Percentiles rank a stretch among this genome's conserved stretches.
phyloP scores from a whole-genome alignment of 164 flowering plant genomes.

The Vitis cinerea region DNA sequence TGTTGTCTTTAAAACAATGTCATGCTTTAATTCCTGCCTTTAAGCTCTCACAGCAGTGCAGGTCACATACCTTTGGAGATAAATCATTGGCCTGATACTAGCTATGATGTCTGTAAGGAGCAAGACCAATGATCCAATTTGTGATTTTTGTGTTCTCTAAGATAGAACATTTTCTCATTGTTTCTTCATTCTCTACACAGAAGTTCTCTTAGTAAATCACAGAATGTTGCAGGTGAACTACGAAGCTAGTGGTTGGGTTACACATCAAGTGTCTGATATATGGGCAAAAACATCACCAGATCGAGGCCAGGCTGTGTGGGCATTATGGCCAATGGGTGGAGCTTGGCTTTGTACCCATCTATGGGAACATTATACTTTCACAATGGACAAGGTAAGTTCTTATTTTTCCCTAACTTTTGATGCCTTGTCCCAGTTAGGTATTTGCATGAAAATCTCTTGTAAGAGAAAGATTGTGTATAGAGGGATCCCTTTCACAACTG shows the following conservation, averaged over 20 bases:
- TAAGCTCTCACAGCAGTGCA: not conserved
- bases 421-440: not conserved
- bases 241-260: slow-evolving; percentile 90
- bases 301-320: slow-evolving; percentile 77
- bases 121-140: not conserved
- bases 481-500: not conserved
- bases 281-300: slow-evolving; percentile 97
- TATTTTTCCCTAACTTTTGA: not conserved
- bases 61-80: not conserved
- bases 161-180: not conserved
- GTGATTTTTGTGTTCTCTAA: not conserved
- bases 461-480: not conserved
- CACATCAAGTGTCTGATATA: slow-evolving; percentile 84
- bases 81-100: not conserved
- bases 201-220: slow-evolving; percentile 17
- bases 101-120: not conserved
- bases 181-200: not conserved
- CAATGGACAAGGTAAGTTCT: slow-evolving; percentile 77
- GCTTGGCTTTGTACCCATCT: slow-evolving; percentile 96
- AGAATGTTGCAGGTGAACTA: slow-evolving; percentile 71
- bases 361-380: slow-evolving; percentile 89
- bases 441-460: not conserved
- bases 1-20: not conserved
- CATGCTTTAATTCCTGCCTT: not conserved
- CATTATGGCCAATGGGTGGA: slow-evolving; percentile 99